Evolutionary conservation across 2,329 filamentous ascomycete species (phyloP), one percentile per base, ranked within the genome.

Genomic region (Fusarium sp.): DNA sequence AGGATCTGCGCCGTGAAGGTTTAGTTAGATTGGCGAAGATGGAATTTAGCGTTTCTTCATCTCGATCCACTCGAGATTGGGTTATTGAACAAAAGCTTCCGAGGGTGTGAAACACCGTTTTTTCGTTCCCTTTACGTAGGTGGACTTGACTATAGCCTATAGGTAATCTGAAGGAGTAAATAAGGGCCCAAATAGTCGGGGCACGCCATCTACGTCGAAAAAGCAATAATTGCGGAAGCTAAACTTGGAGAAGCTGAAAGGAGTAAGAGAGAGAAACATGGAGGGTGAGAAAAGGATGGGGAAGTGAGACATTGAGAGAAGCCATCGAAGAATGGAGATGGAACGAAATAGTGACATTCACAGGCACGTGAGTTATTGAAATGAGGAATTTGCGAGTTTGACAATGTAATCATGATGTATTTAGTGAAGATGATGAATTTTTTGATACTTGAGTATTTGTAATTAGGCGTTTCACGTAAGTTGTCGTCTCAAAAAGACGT

Each of bases 281-380:
- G 39, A 41, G 36, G 69, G 35, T 42, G 39, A 45, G 35, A 59
- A 59, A 57, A 70, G 38, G 56, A 56, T 59, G 69, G 69, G 57
- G 69, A 56, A 69, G 69, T 72, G 69, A 72, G 69, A 72, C 69
- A 72, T 72, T 69, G 42, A 45, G 53, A 70, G 67, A 66, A 68
- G 57, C 35, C 56, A 61, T 55, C 39, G 51, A 72, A 69, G 66
- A 69, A 68, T 36, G 45, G 30, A 66, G 38, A 53, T 47, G 28
- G 50, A 53, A 69, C 50, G 30, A 51, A 47, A 54, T 26, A 56
- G 39, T 26, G 42, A 67, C 63, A 15, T 55, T 56, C 26, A 9
- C n/a, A 28, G 39, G 32, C 57, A 72, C 54, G 62, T 59, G 42
- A 69, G 53, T 28, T 64, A 15, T 53, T 58, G n/a, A 20, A 48